Evolutionary conservation across 2,329 filamentous ascomycete genomes (phyloP).

Genomic region (Verticillium albo-atrum): DNA sequence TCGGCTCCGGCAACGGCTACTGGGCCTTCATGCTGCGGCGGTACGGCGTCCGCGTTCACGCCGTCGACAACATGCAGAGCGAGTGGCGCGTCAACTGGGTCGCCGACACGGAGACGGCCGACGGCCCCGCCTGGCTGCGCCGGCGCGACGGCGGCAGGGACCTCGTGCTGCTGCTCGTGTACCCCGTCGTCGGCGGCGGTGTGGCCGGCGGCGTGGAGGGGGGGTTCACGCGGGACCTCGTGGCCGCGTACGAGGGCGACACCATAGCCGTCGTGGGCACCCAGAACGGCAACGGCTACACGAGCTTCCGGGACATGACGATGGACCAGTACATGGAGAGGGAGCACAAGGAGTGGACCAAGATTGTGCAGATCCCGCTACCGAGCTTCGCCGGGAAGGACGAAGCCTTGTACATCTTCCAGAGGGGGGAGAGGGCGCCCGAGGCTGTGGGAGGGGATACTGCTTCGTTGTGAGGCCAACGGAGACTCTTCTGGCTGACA

Average conservation of each 20-base stretch:
- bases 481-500: no score
- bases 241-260: constrained; percentile 58
- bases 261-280: constrained; percentile 69
- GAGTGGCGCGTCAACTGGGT: constrained; percentile 69
- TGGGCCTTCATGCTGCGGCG: constrained; percentile 68
- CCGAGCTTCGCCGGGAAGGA: constrained; percentile 76
- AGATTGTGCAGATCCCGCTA: constrained; percentile 59
- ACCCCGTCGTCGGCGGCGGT: constrained; percentile 63
- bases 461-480: not conserved
- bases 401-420: constrained; percentile 67
- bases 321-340: constrained; percentile 63
- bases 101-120: constrained; percentile 56
- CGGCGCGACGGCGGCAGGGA: constrained; percentile 44
- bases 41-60: constrained; percentile 47
- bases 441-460: not conserved
- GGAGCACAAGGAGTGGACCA: constrained; percentile 53
- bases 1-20: constrained; percentile 71
- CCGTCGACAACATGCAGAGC: constrained; percentile 65
- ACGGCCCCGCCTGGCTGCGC: constrained; percentile 56
- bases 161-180: constrained; percentile 64
- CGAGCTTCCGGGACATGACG: constrained; percentile 58
- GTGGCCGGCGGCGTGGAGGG: constrained; percentile 60
- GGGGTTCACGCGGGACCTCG: constrained; percentile 58
- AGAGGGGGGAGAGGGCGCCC: constrained; percentile 37
- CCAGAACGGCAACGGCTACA: constrained; percentile 71